A percentile compares a stretch with the other conserved stretches of the same genome.
Evolutionary conservation across 768 basidiomycete species (phyloP).

Genomic region (Dacryopinax primogenitus): DNA sequence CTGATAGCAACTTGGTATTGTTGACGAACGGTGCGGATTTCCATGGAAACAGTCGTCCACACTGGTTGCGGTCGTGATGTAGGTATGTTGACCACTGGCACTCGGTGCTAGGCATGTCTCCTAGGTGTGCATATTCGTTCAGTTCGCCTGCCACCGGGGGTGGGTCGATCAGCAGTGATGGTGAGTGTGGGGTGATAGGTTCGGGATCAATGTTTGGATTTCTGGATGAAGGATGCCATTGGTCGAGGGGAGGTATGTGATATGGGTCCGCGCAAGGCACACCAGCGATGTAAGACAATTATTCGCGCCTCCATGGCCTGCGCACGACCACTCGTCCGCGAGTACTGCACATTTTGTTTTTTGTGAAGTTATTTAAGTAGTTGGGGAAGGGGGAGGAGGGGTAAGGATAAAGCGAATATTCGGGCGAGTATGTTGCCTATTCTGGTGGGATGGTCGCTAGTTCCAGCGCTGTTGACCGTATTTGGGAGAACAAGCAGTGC

Average conservation of each 20-base stretch:
- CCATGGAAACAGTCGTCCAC: neutral
- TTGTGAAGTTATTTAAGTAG: no score
- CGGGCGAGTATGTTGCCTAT: neutral
- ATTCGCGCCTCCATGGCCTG: neutral
- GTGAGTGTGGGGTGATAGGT: neutral
- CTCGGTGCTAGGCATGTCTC: neutral
- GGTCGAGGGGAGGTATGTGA: constrained; percentile 1
- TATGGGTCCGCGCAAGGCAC: constrained; percentile 6
- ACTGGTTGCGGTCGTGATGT: neutral
- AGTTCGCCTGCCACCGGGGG: neutral
- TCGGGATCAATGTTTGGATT: constrained; percentile 2
- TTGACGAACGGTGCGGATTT: neutral
- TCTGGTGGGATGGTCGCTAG: neutral
- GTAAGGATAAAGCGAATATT: neutral
- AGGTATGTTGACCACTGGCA: neutral
- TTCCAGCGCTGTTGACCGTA: neutral
- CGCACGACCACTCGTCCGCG: neutral
- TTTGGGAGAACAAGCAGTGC: constrained; percentile 4
- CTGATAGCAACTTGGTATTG: neutral
- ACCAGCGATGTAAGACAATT: neutral
- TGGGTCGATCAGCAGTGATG: neutral
- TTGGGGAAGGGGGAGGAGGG: no score
- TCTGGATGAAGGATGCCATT: neutral
- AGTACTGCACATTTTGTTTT: no score
- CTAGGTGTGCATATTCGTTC: neutral